Evolutionary conservation across 2,329 filamentous ascomycete species (phyloP), one percentile per base, ranked within the genome.

Genomic region (Cytospora leucostoma): DNA sequence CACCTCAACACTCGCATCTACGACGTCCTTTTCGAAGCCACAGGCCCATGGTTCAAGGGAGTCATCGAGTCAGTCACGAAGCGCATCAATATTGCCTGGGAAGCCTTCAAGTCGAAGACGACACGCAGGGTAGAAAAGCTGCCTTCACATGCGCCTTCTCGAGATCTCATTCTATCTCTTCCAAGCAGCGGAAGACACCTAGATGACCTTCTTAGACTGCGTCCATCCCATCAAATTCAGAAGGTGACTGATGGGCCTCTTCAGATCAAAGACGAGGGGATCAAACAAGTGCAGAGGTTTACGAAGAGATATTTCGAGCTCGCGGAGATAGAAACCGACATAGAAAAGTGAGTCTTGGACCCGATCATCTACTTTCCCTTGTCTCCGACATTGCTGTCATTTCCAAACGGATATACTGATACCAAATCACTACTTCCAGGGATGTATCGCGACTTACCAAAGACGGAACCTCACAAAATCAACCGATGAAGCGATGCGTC

Each of bases 81-180:
- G 0, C 60, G 71, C 0, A 68, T 82, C 21, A 67, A 74, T 8
- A 62, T 27, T 0, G 63, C 70, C 5, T 84, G 82, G 81, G 66
- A 71, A 0, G 49, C 68, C 1, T 78, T 77, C 68, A 83, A 80
- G 66, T 55, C 33, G 19, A 54, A 50, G 0, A 75, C 71, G 0
- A 71, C 65, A 6, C 76, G 80, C 1, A 64, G 56, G 0, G 75
- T 87, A 3, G 75, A 74, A 0, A 47, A 27, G 0, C 73, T 87
- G 13, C 78, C 75, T 1, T 44, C 4, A 1, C 69, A 68, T 1
- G 79, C 79, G 0, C 62, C 74, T 0, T 59, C 67, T 0, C 27
- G 66, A 0, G 75, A 78, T 19, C 61, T 77, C 0, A 32, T 40
- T 0, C 71, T 85, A 0, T 71, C 70, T 0, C 72, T 84, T 2